These are phyloP conservation scores for Ophiorrhiza pumila DNA, from an alignment of 257 asterid species.

Conservation along the genomic window DNA sequence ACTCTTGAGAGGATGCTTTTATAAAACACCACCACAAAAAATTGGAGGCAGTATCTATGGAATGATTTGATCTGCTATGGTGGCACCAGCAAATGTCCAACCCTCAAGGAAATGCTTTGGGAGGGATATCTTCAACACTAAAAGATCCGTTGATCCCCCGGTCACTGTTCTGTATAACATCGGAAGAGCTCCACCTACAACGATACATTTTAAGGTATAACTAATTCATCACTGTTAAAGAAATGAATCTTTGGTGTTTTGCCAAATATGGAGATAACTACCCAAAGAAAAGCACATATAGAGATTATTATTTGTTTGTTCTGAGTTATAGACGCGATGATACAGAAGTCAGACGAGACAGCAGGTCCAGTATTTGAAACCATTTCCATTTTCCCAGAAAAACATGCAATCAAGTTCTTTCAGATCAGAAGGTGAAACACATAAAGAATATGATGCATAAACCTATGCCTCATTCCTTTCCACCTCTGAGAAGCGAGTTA, in stretches of 20 bases:
- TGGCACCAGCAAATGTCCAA: constrained; percentile 6
- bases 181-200: constrained; percentile 3
- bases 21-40: not conserved
- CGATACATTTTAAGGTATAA: not conserved
- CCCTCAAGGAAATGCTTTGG: not conserved
- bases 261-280: not conserved
- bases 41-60: not conserved
- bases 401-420: not conserved
- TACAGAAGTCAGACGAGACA: not conserved
- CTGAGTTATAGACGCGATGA: not conserved
- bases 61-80: not conserved
- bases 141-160: not conserved
- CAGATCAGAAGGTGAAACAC: not conserved
- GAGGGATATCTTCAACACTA: not conserved
- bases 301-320: not conserved
- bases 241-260: not conserved
- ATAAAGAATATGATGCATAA: not conserved
- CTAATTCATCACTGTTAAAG: not conserved
- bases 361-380: not conserved
- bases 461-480: not conserved
- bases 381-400: not conserved
- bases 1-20: not conserved
- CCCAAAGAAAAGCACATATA: not conserved
- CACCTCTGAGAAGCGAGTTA: not conserved
- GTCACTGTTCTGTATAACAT: not conserved